phyloP scores from a whole-genome alignment of 768 basidiomycete species.

The Filobasidium wieringae region DNA sequence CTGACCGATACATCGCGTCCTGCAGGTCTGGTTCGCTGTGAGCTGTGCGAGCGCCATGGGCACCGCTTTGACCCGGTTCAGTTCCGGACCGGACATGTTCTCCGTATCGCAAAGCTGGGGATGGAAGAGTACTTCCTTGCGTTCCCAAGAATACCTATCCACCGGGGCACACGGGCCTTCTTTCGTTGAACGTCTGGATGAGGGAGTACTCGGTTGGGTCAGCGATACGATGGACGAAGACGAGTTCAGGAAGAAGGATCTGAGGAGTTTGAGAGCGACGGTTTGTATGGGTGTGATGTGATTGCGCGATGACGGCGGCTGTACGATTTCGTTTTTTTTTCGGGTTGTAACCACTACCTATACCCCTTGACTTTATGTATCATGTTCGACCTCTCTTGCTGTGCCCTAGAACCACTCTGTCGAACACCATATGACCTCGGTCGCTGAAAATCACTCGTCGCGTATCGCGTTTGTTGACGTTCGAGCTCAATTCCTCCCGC shows the following conservation, averaged over 20 bases:
- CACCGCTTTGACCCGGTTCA: conserved; percentile 55
- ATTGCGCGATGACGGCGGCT: no score
- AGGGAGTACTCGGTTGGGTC: conserved; percentile 13
- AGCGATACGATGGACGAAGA: conserved; percentile 3
- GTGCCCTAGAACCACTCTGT: no score
- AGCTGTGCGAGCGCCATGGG: conserved; percentile 71
- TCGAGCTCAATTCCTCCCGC: no score
- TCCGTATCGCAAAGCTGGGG: conserved; percentile 83
- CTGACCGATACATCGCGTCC: conserved; percentile 38
- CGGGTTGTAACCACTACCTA: no score
- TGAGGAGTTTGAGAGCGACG: conserved; percentile 13
- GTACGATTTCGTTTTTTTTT: no score
- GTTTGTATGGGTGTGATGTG: conserved; percentile 14
- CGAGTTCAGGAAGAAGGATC: conserved; percentile 6
- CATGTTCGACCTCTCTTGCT: no score
- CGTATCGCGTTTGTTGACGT: no score
- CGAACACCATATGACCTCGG: no score
- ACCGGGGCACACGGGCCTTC: background rate
- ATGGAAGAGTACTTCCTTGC: conserved; percentile 61
- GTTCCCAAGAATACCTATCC: conserved; percentile 45
- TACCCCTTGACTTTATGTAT: no score
- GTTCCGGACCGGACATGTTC: conserved; percentile 72
- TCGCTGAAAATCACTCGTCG: no score
- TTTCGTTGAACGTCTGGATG: conserved; percentile 3
- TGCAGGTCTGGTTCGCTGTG: conserved; percentile 68